Evolutionary conservation across 2,329 filamentous ascomycete species (phyloP).

Genomic region (Penicillium hordei): DNA sequence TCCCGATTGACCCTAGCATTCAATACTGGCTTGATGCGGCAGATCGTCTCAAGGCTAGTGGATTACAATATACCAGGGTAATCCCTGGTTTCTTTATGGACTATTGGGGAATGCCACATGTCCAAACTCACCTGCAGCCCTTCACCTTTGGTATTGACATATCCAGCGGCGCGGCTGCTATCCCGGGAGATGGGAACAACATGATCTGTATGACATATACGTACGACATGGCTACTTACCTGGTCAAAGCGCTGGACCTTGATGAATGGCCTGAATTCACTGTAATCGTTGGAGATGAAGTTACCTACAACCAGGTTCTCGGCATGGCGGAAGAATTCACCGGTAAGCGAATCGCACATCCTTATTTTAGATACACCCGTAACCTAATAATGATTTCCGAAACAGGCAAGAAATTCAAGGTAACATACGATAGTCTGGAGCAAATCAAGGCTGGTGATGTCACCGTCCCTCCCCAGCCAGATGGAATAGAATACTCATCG

Average conservation of each 20-base stretch:
- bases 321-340: conserved; percentile 44
- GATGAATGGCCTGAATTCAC: conserved; percentile 47
- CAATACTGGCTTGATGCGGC: conserved; percentile 31
- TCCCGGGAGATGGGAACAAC: conserved; percentile 52
- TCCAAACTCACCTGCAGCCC: conserved; percentile 42
- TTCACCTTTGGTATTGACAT: conserved; percentile 49
- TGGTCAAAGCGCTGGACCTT: conserved; percentile 45
- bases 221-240: conserved; percentile 50
- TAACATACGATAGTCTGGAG: conserved; percentile 37
- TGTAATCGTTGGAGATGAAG: conserved; percentile 40
- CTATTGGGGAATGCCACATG: conserved; percentile 44
- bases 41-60: conserved; percentile 32
- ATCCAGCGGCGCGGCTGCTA: conserved; percentile 45
- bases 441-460: conserved; percentile 36
- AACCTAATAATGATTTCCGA: not conserved
- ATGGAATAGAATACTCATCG: conserved; percentile 14
- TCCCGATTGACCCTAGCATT: conserved; percentile 33
- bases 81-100: conserved; percentile 50
- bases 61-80: conserved; percentile 42
- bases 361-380: not conserved
- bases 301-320: conserved; percentile 50
- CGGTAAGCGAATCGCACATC: conserved; percentile 32
- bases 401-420: conserved; percentile 36
- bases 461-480: conserved; percentile 34
- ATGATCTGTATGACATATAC: conserved; percentile 51